Evolutionary conservation across 192 early-diverging fungal genomes (phyloP).

Genomic region (Piromyces sp.): DNA sequence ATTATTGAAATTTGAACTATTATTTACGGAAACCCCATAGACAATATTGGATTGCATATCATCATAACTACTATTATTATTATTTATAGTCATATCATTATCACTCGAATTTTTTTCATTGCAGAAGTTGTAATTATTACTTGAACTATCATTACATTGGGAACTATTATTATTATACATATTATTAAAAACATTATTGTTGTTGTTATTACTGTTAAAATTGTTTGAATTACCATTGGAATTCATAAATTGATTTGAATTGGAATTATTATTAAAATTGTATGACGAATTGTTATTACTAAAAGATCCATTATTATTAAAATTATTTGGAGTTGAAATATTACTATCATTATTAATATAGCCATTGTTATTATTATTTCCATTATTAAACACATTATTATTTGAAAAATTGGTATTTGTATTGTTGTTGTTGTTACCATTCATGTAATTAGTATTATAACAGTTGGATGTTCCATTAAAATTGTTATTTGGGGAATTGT

Average conservation of each 20-base stretch:
- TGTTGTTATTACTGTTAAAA: no score
- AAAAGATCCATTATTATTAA: background rate
- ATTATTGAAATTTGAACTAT: background rate
- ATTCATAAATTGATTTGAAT: background rate
- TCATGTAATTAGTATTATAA: background rate
- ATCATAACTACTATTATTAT: background rate
- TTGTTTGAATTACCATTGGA: background rate
- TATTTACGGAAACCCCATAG: background rate
- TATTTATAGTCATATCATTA: background rate
- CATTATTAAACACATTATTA: background rate
- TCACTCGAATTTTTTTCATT: background rate
- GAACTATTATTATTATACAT: background rate
- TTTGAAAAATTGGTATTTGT: background rate
- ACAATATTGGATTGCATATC: background rate
- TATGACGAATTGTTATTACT: background rate
- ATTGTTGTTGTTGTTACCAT: background rate
- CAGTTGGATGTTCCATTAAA: background rate
- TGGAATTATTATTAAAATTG: background rate
- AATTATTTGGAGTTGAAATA: background rate
- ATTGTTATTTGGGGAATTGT: background rate
- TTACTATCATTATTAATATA: background rate
- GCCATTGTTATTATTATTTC: background rate
- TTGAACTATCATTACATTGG: background rate
- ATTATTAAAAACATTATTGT: background rate
- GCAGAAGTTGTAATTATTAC: background rate